Conservation (phyloP, 2,329 filamentous ascomycete species). For the Colletotrichum eremochloae region DNA sequence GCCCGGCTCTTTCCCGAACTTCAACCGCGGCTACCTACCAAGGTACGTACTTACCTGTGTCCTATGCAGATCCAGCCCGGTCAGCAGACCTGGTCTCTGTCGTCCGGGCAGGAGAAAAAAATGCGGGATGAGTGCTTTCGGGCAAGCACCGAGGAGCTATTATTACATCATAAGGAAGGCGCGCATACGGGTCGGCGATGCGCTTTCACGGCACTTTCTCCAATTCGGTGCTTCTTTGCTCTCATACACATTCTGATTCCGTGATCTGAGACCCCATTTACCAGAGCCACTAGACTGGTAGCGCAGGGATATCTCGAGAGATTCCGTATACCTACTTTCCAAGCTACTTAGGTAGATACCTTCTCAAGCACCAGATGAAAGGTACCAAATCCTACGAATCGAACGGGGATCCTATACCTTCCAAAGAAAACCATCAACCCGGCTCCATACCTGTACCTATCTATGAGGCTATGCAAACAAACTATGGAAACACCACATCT, state of each 20-base stretch:
- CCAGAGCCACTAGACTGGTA: background rate
- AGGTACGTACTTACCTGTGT: background rate
- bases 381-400: no score
- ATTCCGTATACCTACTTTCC: background rate
- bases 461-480: constrained; percentile 6
- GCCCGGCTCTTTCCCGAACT: constrained; percentile 6
- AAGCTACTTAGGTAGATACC: no score
- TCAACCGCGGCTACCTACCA: background rate
- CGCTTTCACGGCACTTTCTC: background rate
- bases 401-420: background rate
- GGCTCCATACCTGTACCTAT: no score
- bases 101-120: no score
- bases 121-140: constrained; percentile 20
- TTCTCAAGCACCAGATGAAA: background rate
- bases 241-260: background rate
- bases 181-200: constrained; percentile 4
- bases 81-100: constrained; percentile 1
- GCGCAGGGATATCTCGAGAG: background rate
- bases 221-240: constrained; percentile 8
- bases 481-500: background rate
- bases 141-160: constrained; percentile 37
- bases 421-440: background rate
- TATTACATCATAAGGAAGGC: constrained; percentile 37
- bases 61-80: background rate
- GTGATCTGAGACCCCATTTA: background rate